Base-by-base conservation (phyloP, 495 filamentous ascomycete genomes). In the Lophium mytilinum region DNA sequence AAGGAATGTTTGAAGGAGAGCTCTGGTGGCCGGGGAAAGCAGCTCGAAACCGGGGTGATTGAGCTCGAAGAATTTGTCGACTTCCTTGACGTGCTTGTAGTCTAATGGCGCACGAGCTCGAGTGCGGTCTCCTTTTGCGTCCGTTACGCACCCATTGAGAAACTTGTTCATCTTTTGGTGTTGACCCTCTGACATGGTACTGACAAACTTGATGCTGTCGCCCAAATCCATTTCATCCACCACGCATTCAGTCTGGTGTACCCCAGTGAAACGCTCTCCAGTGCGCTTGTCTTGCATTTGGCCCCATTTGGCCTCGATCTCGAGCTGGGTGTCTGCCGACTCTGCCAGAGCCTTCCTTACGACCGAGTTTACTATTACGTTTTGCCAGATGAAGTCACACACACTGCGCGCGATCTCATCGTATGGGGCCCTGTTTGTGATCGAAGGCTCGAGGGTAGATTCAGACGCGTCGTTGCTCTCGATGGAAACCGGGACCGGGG, bases 241-340 rank as follows among this genome's bases (percentile, higher is more conserved):
- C 8, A 65, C 40, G 58, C 58, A 57, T 37, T 65, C 62, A 5
- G 58, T 55, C 1, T 57, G 36, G 34, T 61, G 53, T 4, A 54
- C 5, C 14, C 58, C 45, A 1, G 9, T 9, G 3, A 61, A 39
- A 18, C 62, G 57, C n/a, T 39, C 8, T 0, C 33, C 19, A 8
- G 39, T 41, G 1, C 52, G 15, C 19, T 30, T 42, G 21, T 60
- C 50, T 30, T 49, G 30, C 3, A 65, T 52, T 19, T 61, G 57
- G 11, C 62, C 62, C 62, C 62, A 65, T 30, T 57, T 49, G 4
- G 58, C 62, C 37, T 65, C 62, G 12, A 65, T 61, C 37, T 65
- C 62, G 0, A 65, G 45, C 34, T 61, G 50, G 0, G 54, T 53
- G 6, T 12, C 55, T 17, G 42, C 45, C 8, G 43, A 35, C 37